These are phyloP conservation scores for Sicyos edulis DNA, from an alignment of 306 rosid genomes.

Conservation along the genomic window DNA sequence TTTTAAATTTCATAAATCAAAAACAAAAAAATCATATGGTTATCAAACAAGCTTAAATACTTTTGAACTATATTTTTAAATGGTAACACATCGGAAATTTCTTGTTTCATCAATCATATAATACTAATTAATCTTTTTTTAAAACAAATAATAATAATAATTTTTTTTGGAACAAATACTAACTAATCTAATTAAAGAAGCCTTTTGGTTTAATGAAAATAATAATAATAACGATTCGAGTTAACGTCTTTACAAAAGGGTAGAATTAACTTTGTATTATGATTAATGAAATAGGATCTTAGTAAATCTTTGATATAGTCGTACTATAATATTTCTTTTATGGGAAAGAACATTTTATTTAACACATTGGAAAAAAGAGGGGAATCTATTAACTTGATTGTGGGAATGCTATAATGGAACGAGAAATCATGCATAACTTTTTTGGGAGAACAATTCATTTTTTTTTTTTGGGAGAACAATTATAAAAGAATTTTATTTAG, in stretches of 20 bases:
- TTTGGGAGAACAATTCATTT: background rate
- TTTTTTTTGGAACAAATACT: too few relatives aligned
- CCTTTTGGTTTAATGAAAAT: background rate
- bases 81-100: conserved; percentile 2
- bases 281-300: background rate
- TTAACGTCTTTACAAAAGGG: background rate
- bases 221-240: background rate
- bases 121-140: too few relatives aligned
- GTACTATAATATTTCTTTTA: background rate
- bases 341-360: background rate
- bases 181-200: background rate
- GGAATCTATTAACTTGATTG: background rate
- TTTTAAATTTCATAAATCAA: too few relatives aligned
- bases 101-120: conserved; percentile 6
- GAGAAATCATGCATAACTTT: background rate
- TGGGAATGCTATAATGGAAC: background rate
- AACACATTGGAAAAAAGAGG: background rate
- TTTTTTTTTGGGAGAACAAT: too few relatives aligned
- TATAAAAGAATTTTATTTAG: too few relatives aligned
- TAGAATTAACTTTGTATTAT: background rate
- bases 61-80: background rate
- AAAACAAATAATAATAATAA: too few relatives aligned
- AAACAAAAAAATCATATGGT: too few relatives aligned
- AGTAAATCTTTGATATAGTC: background rate
- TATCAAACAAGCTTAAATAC: too few relatives aligned